Evolutionary conservation across 2,329 filamentous ascomycete species (phyloP).

Genomic region (Elsinoe necatrix): DNA sequence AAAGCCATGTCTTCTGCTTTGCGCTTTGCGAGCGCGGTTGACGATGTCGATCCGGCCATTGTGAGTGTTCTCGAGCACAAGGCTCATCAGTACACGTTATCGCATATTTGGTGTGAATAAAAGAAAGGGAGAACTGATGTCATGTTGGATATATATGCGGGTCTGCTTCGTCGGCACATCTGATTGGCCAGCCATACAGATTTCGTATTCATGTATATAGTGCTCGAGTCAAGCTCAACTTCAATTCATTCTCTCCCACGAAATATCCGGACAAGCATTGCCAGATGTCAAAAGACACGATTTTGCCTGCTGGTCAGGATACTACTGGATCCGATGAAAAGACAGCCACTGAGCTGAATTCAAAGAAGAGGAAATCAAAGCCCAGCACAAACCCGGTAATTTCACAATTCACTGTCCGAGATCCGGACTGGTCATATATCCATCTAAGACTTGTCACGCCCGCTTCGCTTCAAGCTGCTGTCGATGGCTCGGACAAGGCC

Average conservation of each 20-base stretch:
- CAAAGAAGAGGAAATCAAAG: neutral
- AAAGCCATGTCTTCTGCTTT: conserved; percentile 53
- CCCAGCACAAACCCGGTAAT: neutral
- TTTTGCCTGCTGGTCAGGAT: neutral
- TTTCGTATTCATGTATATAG: neutral
- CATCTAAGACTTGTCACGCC: conserved; percentile 31
- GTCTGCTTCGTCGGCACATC: neutral
- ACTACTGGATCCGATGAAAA: neutral
- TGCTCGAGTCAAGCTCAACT: neutral
- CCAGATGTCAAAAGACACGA: neutral
- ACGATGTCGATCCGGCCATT: conserved; percentile 23
- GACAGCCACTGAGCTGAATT: neutral
- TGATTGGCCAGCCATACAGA: neutral
- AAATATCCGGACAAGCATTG: neutral
- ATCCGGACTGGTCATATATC: conserved; percentile 35
- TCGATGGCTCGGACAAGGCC: neutral
- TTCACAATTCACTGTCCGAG: conserved; percentile 32
- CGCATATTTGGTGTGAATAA: neutral
- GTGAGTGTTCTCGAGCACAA: neutral
- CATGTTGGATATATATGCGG: neutral
- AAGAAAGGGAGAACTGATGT: neutral
- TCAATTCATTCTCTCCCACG: neutral
- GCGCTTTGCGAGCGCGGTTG: conserved; percentile 59
- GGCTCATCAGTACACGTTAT: neutral
- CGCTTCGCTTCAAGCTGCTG: neutral